A percentile compares a stretch with the other conserved stretches of the same genome.
phyloP scores from a whole-genome alignment of 1,284 basidiomycete species.

The Ganoderma sinense region DNA sequence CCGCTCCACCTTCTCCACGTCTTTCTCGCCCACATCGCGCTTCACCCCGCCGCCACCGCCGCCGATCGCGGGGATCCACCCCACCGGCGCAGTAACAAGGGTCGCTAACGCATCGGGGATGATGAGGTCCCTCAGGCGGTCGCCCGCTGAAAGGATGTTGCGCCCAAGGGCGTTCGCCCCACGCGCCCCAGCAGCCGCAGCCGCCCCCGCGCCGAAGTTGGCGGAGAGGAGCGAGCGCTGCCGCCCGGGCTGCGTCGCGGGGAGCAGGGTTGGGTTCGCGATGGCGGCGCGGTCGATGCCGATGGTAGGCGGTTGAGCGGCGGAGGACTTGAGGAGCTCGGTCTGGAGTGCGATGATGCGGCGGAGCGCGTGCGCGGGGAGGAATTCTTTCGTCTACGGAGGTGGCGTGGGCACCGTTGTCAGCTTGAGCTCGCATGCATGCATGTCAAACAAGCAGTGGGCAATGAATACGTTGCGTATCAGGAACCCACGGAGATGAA shows the following conservation, averaged over 20 bases:
- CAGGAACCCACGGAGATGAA: conserved; percentile 13
- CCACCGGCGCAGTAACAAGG: conserved; percentile 67
- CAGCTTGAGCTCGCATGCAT: not conserved
- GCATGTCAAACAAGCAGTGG: conserved; percentile 4
- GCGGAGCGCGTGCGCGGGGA: conserved; percentile 82
- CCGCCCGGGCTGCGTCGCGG: conserved; percentile 38
- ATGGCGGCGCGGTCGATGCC: conserved; percentile 45
- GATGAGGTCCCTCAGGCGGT: conserved; percentile 89
- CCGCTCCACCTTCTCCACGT: conserved; percentile 69
- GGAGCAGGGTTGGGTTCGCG: conserved; percentile 39
- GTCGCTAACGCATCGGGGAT: conserved; percentile 89
- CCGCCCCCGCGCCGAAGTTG: conserved; percentile 63
- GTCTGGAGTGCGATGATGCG: conserved; percentile 87
- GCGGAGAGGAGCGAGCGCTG: conserved; percentile 78
- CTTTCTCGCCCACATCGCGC: conserved; percentile 56
- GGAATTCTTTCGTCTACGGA: conserved; percentile 86
- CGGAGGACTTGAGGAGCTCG: conserved; percentile 71
- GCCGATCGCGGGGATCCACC: conserved; percentile 73
- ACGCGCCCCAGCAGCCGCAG: conserved; percentile 54
- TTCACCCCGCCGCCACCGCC: conserved; percentile 44
- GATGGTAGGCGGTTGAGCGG: conserved; percentile 21
- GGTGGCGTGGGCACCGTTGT: conserved; percentile 2
- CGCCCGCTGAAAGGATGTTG: conserved; percentile 88
- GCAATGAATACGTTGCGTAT: conserved; percentile 2
- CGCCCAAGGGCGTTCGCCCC: conserved; percentile 75